A percentile compares a stretch with the other conserved stretches of the same genome.
These are phyloP conservation scores for Sporothrix pallida DNA, from an alignment of 2,329 filamentous ascomycete species.

Conservation along the genomic window DNA sequence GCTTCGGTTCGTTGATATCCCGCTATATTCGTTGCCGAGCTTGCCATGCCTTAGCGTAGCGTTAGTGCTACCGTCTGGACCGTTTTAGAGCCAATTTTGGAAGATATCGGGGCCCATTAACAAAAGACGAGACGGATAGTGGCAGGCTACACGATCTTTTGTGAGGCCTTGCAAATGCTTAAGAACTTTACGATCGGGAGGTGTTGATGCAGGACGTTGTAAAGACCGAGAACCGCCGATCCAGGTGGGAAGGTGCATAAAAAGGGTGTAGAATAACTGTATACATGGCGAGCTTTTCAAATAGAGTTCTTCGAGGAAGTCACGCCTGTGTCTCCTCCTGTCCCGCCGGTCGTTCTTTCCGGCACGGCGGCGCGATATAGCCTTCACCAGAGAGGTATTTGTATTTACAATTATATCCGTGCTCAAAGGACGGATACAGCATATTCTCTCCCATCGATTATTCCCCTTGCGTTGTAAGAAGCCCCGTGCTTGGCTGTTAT, in stretches of 20 bases:
- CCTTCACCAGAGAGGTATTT: background rate
- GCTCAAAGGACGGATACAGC: too few species aligned
- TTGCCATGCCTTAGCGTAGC: slow-evolving; percentile 28
- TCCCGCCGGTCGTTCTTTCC: slow-evolving; percentile 16
- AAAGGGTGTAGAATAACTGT: background rate
- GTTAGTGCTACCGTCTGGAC: slow-evolving; percentile 20
- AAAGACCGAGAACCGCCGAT: background rate
- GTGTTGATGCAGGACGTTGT: too few species aligned
- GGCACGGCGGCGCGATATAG: slow-evolving; percentile 14
- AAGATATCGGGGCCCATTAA: background rate
- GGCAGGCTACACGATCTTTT: background rate
- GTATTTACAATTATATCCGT: background rate
- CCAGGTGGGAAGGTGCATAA: background rate
- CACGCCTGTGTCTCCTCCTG: background rate
- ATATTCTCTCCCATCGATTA: background rate
- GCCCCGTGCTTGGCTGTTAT: background rate
- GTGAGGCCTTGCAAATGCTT: background rate
- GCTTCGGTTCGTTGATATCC: slow-evolving; percentile 11
- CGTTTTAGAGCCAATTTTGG: background rate
- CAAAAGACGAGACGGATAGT: background rate
- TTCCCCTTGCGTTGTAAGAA: background rate
- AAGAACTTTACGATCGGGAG: background rate
- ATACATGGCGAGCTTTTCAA: background rate
- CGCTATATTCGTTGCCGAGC: slow-evolving; percentile 24
- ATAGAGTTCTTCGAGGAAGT: background rate